These are phyloP conservation scores for Adenanthera pavonina DNA, from an alignment of 306 rosid species.

Conservation along the genomic window DNA sequence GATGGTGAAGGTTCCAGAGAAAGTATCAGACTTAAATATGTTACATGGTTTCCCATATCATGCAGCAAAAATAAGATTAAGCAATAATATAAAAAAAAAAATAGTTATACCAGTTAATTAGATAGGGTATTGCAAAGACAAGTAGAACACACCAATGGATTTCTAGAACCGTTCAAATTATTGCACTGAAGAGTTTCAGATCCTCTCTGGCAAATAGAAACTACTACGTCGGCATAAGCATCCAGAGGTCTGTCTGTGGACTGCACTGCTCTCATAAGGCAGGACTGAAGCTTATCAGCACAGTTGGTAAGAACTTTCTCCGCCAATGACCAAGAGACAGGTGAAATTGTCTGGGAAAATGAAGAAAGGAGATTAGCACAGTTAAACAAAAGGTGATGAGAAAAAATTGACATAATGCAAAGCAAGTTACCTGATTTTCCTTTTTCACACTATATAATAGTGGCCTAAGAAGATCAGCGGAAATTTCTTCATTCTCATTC, in stretches of 20 bases:
- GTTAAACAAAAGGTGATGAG: constrained; percentile 23
- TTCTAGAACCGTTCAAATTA: constrained; percentile 29
- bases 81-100: constrained; percentile 17
- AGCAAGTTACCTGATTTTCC: constrained; percentile 62
- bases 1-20: constrained; percentile 8
- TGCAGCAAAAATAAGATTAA: constrained; percentile 30
- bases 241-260: constrained; percentile 52
- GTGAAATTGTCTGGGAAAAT: constrained; percentile 61
- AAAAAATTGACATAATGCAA: constrained; percentile 20
- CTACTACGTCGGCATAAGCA: constrained; percentile 56
- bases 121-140: constrained; percentile 24
- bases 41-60: constrained; percentile 23
- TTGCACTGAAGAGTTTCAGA: constrained; percentile 30
- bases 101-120: constrained; percentile 36
- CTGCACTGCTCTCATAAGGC: constrained; percentile 57
- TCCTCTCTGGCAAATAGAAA: constrained; percentile 55
- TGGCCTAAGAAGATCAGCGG: constrained; percentile 61
- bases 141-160: constrained; percentile 50
- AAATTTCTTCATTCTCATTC: constrained; percentile 71
- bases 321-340: constrained; percentile 67
- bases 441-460: constrained; percentile 61
- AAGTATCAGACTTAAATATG: not conserved
- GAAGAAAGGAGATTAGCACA: constrained; percentile 30
- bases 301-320: constrained; percentile 66
- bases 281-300: constrained; percentile 63